Conservation (phyloP, 73 alveolate species). For the Paramecium tetraurelia region DNA sequence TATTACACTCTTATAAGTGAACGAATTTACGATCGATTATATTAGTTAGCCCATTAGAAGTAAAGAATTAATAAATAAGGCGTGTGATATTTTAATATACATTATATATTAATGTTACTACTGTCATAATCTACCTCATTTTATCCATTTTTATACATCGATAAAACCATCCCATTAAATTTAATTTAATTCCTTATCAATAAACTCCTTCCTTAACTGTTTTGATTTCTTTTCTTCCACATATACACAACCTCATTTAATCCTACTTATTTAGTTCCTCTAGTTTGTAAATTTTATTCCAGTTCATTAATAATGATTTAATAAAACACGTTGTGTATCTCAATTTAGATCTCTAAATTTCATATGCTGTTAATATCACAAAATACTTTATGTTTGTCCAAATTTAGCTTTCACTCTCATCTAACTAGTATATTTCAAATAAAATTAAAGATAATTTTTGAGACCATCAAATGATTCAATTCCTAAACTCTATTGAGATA, state of each 20-base stretch:
- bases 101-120: neutral
- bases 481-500: neutral
- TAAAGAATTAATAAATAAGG: conserved; percentile 3
- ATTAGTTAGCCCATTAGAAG: neutral
- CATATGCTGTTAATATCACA: neutral
- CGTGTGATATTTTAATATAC: conserved; percentile 12
- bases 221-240: neutral
- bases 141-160: neutral
- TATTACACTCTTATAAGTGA: neutral
- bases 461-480: neutral
- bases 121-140: neutral
- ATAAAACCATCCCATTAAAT: neutral
- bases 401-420: neutral
- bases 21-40: neutral
- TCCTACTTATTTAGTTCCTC: neutral
- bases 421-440: no score
- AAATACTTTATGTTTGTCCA: no score
- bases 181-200: neutral
- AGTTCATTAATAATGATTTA: neutral
- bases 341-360: no score
- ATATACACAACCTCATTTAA: neutral
- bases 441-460: no score
- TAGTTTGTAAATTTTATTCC: neutral
- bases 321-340: neutral
- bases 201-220: neutral